Percentiles rank a stretch among this genome's conserved stretches.
Evolutionary conservation across 1,139 yeast species (phyloP).

Genomic region (Pichia sorboxylosa): DNA sequence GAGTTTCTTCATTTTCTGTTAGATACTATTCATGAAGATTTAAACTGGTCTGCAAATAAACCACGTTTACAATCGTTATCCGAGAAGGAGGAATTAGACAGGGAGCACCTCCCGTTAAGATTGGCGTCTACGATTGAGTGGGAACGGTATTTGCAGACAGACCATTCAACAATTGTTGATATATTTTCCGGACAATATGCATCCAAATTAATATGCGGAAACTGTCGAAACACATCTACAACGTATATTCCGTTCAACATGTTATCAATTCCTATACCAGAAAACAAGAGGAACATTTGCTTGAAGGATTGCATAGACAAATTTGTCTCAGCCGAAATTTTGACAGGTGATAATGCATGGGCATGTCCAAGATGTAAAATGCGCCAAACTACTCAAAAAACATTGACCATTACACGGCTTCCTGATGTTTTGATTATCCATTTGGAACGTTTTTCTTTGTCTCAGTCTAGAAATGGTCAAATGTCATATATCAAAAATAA

Average conservation of each 20-base stretch:
- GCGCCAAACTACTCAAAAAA: conserved; percentile 36
- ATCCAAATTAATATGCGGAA: conserved; percentile 65
- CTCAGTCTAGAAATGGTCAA: conserved; percentile 10
- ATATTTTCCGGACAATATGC: conserved; percentile 47
- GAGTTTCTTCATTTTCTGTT: conserved; percentile 57
- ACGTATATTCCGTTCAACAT: conserved; percentile 69
- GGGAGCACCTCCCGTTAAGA: conserved; percentile 69
- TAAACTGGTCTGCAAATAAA: conserved; percentile 26
- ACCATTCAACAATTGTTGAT: conserved; percentile 77
- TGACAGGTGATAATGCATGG: conserved; percentile 72
- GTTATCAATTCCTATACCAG: conserved; percentile 61
- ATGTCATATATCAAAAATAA: conserved; percentile 5
- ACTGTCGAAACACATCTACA: conserved; percentile 72
- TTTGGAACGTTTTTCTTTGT: conserved; percentile 52
- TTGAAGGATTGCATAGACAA: conserved; percentile 56
- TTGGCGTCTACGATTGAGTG: conserved; percentile 89
- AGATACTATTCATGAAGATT: conserved; percentile 62
- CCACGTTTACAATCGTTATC: conserved; percentile 48
- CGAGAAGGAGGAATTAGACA: conserved; percentile 58
- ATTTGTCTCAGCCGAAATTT: conserved; percentile 56
- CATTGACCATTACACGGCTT: conserved; percentile 46
- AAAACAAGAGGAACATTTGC: conserved; percentile 20
- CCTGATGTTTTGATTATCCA: conserved; percentile 59
- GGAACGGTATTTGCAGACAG: conserved; percentile 80
- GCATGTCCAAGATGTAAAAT: conserved; percentile 58